Evolutionary conservation across 2,329 filamentous ascomycete genomes (phyloP).

Genomic region (Venturia effusa): DNA sequence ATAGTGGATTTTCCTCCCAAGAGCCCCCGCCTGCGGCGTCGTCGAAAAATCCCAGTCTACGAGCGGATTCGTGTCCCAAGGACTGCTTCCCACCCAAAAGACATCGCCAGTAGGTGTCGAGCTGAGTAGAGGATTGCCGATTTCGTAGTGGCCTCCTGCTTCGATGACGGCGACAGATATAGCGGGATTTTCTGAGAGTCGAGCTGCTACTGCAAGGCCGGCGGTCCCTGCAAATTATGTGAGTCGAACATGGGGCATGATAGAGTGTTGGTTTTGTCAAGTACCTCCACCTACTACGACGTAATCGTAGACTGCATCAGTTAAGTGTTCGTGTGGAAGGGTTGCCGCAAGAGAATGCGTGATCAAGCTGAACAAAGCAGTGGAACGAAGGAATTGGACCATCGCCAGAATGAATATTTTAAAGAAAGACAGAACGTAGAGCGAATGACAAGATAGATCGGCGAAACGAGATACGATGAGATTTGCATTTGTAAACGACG

Average conservation of each 20-base stretch:
- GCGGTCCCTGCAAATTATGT: slow-evolving; percentile 8
- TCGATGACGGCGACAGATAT: slow-evolving; percentile 9
- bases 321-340: background rate
- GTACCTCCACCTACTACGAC: slow-evolving; percentile 5
- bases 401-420: background rate
- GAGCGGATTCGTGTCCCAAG: slow-evolving; percentile 17
- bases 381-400: background rate
- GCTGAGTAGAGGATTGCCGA: slow-evolving; percentile 18
- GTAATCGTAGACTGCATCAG: background rate
- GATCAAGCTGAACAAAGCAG: background rate
- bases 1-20: slow-evolving; percentile 16
- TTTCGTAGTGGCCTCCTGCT: slow-evolving; percentile 21
- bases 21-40: slow-evolving; percentile 16
- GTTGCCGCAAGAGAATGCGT: background rate
- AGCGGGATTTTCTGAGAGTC: slow-evolving; percentile 6
- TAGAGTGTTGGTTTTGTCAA: background rate
- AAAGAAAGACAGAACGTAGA: background rate
- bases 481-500: background rate
- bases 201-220: slow-evolving; percentile 12
- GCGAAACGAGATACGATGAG: background rate
- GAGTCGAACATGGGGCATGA: background rate
- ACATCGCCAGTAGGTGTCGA: slow-evolving; percentile 18
- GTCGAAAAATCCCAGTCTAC: slow-evolving; percentile 23
- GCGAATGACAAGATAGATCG: background rate
- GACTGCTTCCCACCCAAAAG: slow-evolving; percentile 14